Evolutionary conservation across 179 eudicot species (phyloP).

Genomic region (Nepenthes alata): DNA sequence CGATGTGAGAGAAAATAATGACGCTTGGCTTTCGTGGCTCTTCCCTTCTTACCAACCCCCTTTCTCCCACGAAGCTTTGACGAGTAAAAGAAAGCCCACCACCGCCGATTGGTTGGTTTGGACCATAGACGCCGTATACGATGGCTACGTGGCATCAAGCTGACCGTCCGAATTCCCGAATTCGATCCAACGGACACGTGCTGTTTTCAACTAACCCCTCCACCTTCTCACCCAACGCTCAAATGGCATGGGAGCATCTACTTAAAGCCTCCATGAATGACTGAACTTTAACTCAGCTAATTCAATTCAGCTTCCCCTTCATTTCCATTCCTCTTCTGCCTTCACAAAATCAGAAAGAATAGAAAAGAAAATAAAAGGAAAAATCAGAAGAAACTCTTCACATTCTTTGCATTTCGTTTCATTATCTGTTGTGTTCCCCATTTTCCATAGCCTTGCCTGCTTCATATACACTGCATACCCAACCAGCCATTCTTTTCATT

Average conservation of each 20-base stretch:
- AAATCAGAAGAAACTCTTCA: background rate
- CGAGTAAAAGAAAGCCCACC: constrained; percentile 6
- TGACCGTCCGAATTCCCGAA: background rate
- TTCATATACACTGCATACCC: too few species aligned
- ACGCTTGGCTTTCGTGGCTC: background rate
- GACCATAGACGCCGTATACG: too few species aligned
- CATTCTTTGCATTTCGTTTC: constrained; percentile 2
- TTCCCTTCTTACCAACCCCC: constrained; percentile 8
- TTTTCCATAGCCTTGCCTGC: too few species aligned
- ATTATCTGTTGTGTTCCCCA: background rate
- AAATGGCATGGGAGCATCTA: background rate
- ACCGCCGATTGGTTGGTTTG: background rate
- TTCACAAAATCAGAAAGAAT: too few species aligned
- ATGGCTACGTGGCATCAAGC: constrained; percentile 2
- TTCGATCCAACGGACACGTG: constrained; percentile 7
- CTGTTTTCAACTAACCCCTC: constrained; percentile 11
- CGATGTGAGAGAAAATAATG: too few species aligned
- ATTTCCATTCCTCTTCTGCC: too few species aligned
- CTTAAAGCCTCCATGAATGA: too few species aligned
- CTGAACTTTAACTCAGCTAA: too few species aligned
- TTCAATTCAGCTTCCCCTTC: too few species aligned
- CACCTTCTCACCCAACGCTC: constrained; percentile 8
- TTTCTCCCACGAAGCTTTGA: background rate
- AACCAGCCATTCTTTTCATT: too few species aligned
- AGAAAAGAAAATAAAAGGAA: too few species aligned